Evolutionary conservation across 352 stramenopile genomes (phyloP), one percentile per base, ranked within the genome.

Genomic region (Pythium dissimile): DNA sequence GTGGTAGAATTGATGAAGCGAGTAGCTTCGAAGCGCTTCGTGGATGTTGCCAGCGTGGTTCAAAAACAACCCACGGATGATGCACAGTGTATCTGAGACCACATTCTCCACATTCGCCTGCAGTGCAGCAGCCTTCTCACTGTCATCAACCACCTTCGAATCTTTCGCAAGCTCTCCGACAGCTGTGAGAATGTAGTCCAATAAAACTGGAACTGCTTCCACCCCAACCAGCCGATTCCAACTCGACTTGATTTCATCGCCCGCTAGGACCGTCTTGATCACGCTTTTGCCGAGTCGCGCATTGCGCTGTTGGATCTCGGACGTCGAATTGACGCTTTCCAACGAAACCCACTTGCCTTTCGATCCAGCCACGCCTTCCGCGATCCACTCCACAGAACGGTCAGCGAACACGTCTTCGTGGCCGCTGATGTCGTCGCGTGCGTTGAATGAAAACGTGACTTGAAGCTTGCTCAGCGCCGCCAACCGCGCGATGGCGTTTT

Each of bases 281-380:
- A 89, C 84, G 23, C 55, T 75, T 35, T 86, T 89, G 0, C 77
- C 76, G 7, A 91, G 54, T 1, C 75, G 65, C 9, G 79, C 80
- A 37, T 87, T 86, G 5, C 81, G 79, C 37, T 93, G 80, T 47
- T 89, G 79, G 18, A 93, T 89, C 55, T 90, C 84, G 13, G 80
- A 75, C 10, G 77, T 91, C 2, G 68, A 49, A 0, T 72, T 78
- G 10, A 77, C 69, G 73, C 39, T 57, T 76, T 93, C 84, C 18
- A 93, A 42, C 1, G 69, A 64, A 21, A 91, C 34, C 84, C 84
- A 93, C 49, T 88, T 86, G 13, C 73, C 80, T 11, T 71, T 78
- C 1, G 49, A 44, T 10, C 68, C 77, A 0, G 73, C 57, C 2
- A 63, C 67, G 2, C 84, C 84, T 64, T 93, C 84, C 30, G 72